These are phyloP conservation scores for Mycena leptocephala DNA, from an alignment of 768 basidiomycete species.

Conservation along the genomic window DNA sequence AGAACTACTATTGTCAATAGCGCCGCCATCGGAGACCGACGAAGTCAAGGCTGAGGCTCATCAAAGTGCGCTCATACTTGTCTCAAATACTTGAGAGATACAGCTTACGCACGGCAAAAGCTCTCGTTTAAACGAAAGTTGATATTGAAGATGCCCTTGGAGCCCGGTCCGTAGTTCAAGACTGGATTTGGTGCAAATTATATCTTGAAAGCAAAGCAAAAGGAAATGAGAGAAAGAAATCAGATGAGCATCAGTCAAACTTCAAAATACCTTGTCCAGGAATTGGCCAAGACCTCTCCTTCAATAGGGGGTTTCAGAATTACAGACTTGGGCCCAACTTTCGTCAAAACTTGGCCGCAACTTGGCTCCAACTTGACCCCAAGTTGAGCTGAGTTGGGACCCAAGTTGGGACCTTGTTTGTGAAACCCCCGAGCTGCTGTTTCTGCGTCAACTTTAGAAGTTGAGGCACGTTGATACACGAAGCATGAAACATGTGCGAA, in stretches of 20 bases:
- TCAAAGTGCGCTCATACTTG: neutral
- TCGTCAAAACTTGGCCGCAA: too few species aligned
- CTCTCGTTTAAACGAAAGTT: neutral
- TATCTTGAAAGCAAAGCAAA: neutral
- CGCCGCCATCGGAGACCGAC: neutral
- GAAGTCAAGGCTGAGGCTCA: neutral
- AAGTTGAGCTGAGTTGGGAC: too few species aligned
- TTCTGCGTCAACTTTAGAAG: too few species aligned
- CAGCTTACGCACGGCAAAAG: neutral
- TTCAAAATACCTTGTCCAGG: neutral
- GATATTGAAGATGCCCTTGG: neutral
- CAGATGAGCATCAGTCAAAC: neutral
- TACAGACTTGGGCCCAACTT: too few species aligned
- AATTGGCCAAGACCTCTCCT: neutral
- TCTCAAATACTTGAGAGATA: neutral
- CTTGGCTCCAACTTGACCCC: too few species aligned
- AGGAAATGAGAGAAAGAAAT: neutral
- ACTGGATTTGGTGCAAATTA: neutral
- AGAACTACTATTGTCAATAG: neutral
- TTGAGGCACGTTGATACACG: too few species aligned
- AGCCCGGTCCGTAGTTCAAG: too few species aligned
- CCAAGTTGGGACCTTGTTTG: too few species aligned
- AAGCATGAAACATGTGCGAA: too few species aligned
- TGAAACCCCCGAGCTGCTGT: too few species aligned
- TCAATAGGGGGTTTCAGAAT: too few species aligned